Conservation (phyloP, 2,329 filamentous ascomycete genomes). For the Graphilbum sp. region DNA sequence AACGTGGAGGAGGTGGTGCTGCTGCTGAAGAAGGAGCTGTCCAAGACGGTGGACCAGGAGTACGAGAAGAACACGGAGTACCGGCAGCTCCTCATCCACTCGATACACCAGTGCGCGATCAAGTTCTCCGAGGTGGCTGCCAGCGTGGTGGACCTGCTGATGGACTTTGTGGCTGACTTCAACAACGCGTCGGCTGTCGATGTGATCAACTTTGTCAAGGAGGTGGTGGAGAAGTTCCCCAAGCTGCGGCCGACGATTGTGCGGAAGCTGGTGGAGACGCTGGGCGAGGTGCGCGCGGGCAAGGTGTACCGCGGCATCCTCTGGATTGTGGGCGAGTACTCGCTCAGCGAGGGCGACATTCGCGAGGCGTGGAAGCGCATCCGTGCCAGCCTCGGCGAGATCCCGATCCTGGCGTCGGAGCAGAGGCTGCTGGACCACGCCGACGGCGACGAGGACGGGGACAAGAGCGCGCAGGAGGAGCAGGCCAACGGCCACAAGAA, state of each 20-base stretch:
- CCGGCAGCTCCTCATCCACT: conserved; percentile 85
- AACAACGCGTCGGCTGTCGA: conserved; percentile 95
- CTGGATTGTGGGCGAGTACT: conserved; percentile 98
- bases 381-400: conserved; percentile 83
- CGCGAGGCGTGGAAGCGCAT: conserved; percentile 95
- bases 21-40: conserved; percentile 89
- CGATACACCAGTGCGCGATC: conserved; percentile 96
- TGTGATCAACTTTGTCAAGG: conserved; percentile 96
- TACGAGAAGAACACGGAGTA: conserved; percentile 98
- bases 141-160: conserved; percentile 87
- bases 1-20: conserved; percentile 97
- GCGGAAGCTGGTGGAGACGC: conserved; percentile 70
- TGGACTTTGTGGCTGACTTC: conserved; percentile 98
- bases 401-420: conserved; percentile 89
- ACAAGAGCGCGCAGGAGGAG: conserved; percentile 35
- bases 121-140: conserved; percentile 97
- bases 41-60: conserved; percentile 95
- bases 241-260: conserved; percentile 77
- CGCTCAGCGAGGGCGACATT: conserved; percentile 83
- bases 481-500: conserved; percentile 73
- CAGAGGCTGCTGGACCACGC: conserved; percentile 80
- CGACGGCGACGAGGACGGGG: conserved; percentile 49
- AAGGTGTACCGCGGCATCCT: conserved; percentile 95
- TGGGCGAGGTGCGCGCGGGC: conserved; percentile 84
- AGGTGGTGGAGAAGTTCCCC: conserved; percentile 96